Conservation (phyloP, 129 eudicot species). For the Centaurea solstitialis region DNA sequence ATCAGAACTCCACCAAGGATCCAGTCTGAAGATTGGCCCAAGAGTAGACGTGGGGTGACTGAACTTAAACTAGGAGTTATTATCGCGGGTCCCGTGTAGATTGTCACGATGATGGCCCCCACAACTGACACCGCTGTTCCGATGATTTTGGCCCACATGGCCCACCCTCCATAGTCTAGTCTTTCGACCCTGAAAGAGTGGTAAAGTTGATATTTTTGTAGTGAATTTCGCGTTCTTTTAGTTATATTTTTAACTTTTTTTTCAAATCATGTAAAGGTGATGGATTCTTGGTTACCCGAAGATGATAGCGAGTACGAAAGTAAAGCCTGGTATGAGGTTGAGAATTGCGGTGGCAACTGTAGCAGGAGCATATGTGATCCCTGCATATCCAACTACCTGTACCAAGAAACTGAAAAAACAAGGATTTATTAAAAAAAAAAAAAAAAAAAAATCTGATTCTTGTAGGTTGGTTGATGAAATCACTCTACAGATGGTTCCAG, state of each 20-base stretch:
- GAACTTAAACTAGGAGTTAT: conserved; percentile 15
- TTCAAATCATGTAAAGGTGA: not conserved
- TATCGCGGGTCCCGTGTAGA: conserved; percentile 45
- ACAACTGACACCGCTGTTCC: conserved; percentile 35
- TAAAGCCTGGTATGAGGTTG: conserved; percentile 60
- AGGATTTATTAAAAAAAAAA: not conserved
- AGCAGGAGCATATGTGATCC: conserved; percentile 46
- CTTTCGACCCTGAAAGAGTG: conserved; percentile 62
- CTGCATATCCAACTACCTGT: conserved; percentile 58
- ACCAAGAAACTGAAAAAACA: conserved; percentile 40
- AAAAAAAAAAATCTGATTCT: not conserved
- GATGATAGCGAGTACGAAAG: conserved; percentile 59
- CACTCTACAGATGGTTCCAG: not conserved
- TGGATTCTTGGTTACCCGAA: conserved; percentile 42
- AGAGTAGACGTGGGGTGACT: conserved; percentile 2
- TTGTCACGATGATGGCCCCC: conserved; percentile 46
- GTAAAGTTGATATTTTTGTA: not conserved
- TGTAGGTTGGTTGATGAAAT: not conserved
- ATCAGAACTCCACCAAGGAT: conserved; percentile 43
- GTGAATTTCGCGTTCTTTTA: not conserved
- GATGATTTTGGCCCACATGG: conserved; percentile 38
- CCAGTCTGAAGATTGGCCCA: conserved; percentile 25
- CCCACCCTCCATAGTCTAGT: conserved; percentile 40
- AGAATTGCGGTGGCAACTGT: conserved; percentile 57
- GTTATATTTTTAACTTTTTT: not conserved